phyloP scores from a whole-genome alignment of 1,139 yeast species.

The Pichia sp. region DNA sequence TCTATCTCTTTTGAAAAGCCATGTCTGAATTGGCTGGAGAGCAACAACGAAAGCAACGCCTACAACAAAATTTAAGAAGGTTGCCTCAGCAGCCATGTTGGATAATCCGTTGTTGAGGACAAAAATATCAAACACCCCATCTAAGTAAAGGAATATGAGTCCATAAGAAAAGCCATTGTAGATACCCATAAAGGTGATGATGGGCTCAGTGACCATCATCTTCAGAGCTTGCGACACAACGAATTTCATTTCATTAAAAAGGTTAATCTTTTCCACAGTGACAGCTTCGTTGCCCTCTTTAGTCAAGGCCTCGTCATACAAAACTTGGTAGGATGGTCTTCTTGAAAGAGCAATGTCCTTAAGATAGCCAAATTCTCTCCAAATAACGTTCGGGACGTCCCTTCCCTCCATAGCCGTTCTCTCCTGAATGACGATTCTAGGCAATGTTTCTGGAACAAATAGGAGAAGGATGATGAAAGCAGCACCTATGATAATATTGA shows the following conservation, averaged over 20 bases:
- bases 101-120: slow-evolving; percentile 26
- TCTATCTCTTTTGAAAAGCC: slow-evolving; percentile 29
- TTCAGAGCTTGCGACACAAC: slow-evolving; percentile 25
- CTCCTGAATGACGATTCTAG: slow-evolving; percentile 27
- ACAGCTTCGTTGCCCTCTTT: slow-evolving; percentile 19
- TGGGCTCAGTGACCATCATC: slow-evolving; percentile 28
- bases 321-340: slow-evolving; percentile 16
- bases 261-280: slow-evolving; percentile 19
- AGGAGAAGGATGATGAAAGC: slow-evolving; percentile 17
- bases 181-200: slow-evolving; percentile 25
- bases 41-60: slow-evolving; percentile 24
- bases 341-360: slow-evolving; percentile 13
- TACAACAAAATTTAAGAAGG: slow-evolving; percentile 28
- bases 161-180: too few relatives aligned
- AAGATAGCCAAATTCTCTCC: slow-evolving; percentile 22
- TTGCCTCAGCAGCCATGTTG: slow-evolving; percentile 26
- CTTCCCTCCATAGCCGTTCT: slow-evolving; percentile 23
- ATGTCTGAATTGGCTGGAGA: slow-evolving; percentile 26
- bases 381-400: slow-evolving; percentile 16
- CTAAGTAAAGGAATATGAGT: slow-evolving; percentile 31
- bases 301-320: slow-evolving; percentile 13
- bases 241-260: slow-evolving; percentile 24
- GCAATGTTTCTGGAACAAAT: slow-evolving; percentile 28
- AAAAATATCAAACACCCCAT: slow-evolving; percentile 28
- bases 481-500: slow-evolving; percentile 26